Evolutionary conservation across 2,329 filamentous ascomycete genomes (phyloP), one percentile per base, ranked within the genome.

Genomic region (Plectosphaerella cucumerina): DNA sequence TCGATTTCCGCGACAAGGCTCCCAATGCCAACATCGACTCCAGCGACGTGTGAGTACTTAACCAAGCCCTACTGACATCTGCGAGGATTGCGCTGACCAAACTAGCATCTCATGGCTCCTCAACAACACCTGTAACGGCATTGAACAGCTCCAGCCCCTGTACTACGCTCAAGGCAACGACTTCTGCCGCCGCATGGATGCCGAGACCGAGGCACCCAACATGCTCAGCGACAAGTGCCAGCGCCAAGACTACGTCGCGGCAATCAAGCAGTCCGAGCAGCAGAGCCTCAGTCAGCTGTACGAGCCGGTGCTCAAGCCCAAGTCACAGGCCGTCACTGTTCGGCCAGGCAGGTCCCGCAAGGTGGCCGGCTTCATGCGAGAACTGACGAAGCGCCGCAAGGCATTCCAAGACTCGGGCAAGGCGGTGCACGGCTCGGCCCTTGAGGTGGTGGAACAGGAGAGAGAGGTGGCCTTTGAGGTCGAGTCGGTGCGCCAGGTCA

Each of bases 381-480:
- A 77, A 35, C 62, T 71, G 4, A 59, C 62, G 18, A 35, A 20
- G 3, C 62, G 63, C 21, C 64, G 58, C 15, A 61, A 59, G 35
- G 51, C 51, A 2, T 66, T 67, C 47, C 60, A 63, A 18, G 63
- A 64, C n/a, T 66, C 59, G 1, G 74, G 77, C 23, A 62, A 62
- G 3, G 74, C 74, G 1, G 67, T 71, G 2, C 71, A 76, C 48
- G 70, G 68, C 0, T 78, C 78, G 0, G 76, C 79, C 0, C 62
- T 87, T 1, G 74, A 85, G 45, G 84, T 88, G 50, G 83, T 78
- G 0, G 76, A 79, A 37, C 74, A 78, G 52, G 80, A 86, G 55
- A 67, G 82, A 15, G 82, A 86, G 53, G 73, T 85, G 0, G 81
- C 78, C 3, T 71, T 77, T 15, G 76, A 86, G 55, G 72, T 85